phyloP scores from a whole-genome alignment of 805 yeast genomes.

The Saccharomyces jurei region DNA sequence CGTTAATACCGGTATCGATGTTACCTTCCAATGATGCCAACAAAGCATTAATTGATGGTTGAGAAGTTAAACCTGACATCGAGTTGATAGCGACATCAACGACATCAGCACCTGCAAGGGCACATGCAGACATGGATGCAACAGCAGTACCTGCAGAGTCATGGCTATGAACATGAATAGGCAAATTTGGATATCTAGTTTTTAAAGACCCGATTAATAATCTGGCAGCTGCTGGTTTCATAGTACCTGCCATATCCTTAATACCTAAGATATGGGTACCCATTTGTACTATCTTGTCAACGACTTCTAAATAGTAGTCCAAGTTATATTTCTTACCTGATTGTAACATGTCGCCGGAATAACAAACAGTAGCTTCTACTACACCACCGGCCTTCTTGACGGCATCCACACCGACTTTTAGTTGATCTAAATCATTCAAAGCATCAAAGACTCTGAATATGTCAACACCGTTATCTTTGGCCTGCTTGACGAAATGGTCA shows the following conservation, averaged over 20 bases:
- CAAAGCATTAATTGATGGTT: constrained; percentile 90
- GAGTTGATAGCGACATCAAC: constrained; percentile 97
- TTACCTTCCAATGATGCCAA: constrained; percentile 88
- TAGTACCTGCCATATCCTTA: constrained; percentile 99
- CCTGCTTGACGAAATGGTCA: constrained; percentile 92
- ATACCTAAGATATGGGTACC: constrained; percentile 97
- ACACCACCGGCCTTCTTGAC: constrained; percentile 98
- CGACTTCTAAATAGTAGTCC: constrained; percentile 75
- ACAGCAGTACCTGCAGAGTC: constrained; percentile 99
- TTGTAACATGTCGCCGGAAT: constrained; percentile 97
- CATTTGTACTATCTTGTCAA: constrained; percentile 76
- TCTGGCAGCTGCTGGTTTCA: constrained; percentile 91
- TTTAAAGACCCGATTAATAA: constrained; percentile 73
- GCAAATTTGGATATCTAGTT: constrained; percentile 81
- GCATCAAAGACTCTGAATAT: constrained; percentile 98
- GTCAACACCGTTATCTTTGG: constrained; percentile 93
- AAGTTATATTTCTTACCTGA: constrained; percentile 94
- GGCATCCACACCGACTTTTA: constrained; percentile 95
- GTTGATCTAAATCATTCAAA: constrained; percentile 90
- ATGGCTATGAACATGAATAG: constrained; percentile 97
- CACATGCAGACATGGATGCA: constrained; percentile 91
- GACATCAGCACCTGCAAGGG: constrained; percentile 94
- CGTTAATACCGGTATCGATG: constrained; percentile 63
- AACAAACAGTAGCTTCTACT: constrained; percentile 96
- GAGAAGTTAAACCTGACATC: constrained; percentile 97